Evolutionary conservation across 345 rosid genomes (phyloP), one percentile per base, ranked within the genome.

Genomic region (Salix viminalis): DNA sequence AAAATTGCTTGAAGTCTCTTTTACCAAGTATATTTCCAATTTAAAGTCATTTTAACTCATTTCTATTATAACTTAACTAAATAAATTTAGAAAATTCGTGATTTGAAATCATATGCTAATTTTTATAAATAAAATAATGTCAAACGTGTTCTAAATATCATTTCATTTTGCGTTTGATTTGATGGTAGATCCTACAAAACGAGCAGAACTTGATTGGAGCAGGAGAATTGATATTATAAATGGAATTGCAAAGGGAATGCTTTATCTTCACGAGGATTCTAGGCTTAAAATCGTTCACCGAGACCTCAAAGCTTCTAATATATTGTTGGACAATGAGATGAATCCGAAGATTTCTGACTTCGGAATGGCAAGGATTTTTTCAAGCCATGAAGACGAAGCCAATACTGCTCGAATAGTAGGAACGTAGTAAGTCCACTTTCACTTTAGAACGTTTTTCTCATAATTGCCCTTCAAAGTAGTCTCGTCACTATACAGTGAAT

Each of bases 271-370:
- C 0, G 89, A 89, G 71, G 92, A 89, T 74, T 89, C 91, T 37
- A 80, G 87, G 18, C 82, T 41, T 37, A 65, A 84, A 75, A 84
- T 89, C 5, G 85, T 88, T 13, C 92, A 89, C 42, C 83, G 91
- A 65, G 92, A 89, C 71, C 83, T 89, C 23, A 89, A 89, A 69
- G 87, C 91, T 37, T 85, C 91, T 68, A 89, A 88, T 42, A 76
- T 89, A 56, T 77, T 88, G 68, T 66, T 89, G 41, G 91, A 86
- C 66, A 32, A 68, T 12, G 83, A 85, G 4, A 86, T 90, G 90
- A 88, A 85, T 67, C 91, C 91, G 0, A 88, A 88, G 66, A 88
- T 88, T 4, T 88, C 93, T 2, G 93, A 90, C 69, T 90, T 90
- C 65, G 93, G 93, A 64, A 81, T 87, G 72, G 91, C 91, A 52